These are phyloP conservation scores for Talaromyces sp. DNA, from an alignment of 2,329 filamentous ascomycete genomes.

Conservation along the genomic window DNA sequence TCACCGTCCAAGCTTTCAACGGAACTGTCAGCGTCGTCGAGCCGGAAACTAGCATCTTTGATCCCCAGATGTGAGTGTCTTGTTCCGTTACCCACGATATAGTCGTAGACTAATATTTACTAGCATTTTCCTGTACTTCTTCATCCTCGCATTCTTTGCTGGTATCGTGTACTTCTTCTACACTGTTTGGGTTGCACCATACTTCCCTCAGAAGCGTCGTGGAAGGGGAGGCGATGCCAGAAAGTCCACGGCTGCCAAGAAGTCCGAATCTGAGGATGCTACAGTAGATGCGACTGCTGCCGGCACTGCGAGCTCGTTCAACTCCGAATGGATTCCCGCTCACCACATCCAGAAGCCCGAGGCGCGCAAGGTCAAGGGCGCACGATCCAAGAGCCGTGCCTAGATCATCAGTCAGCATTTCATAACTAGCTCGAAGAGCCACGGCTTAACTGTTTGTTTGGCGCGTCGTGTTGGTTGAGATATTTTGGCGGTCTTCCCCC, in stretches of 20 bases:
- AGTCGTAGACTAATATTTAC: constrained; percentile 11
- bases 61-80: constrained; percentile 80
- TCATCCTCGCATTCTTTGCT: constrained; percentile 71
- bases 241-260: constrained; percentile 58
- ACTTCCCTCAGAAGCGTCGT: constrained; percentile 78
- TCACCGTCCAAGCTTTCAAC: constrained; percentile 74
- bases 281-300: constrained; percentile 52
- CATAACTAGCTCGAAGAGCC: background rate
- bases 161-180: constrained; percentile 94
- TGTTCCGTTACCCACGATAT: background rate
- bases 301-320: constrained; percentile 68
- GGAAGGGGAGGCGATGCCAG: constrained; percentile 60
- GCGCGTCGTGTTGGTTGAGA: background rate
- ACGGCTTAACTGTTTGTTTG: background rate
- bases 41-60: constrained; percentile 82
- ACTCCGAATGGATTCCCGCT: constrained; percentile 89
- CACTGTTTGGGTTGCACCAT: constrained; percentile 92
- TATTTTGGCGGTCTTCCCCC: background rate
- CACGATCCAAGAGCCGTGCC: constrained; percentile 31
- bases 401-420: constrained; percentile 12
- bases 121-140: constrained; percentile 95
- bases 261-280: constrained; percentile 44
- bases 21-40: constrained; percentile 82
- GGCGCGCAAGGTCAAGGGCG: constrained; percentile 55
- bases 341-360: constrained; percentile 83